These are phyloP conservation scores for Calonectria honghensis DNA, from an alignment of 2,329 filamentous ascomycete genomes.

Conservation along the genomic window DNA sequence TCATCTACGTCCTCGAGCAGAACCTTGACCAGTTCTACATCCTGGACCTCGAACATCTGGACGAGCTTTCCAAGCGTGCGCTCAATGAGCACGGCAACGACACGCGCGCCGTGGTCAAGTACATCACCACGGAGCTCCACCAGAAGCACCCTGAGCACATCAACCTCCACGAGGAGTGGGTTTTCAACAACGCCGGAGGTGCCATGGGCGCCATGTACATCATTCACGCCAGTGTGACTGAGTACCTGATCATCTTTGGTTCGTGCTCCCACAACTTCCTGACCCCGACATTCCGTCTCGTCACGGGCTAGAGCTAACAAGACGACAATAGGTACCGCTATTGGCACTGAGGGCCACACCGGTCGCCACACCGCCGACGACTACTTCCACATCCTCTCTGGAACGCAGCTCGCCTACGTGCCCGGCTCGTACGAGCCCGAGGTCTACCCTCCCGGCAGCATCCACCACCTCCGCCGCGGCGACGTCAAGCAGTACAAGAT, in stretches of 20 bases:
- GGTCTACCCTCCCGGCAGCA: slow-evolving; percentile 80
- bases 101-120: slow-evolving; percentile 80
- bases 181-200: slow-evolving; percentile 94
- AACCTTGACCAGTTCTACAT: slow-evolving; percentile 82
- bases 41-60: slow-evolving; percentile 81
- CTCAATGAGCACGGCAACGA: slow-evolving; percentile 84
- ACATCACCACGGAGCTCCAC: slow-evolving; percentile 81
- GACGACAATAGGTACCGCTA: slow-evolving; percentile 72
- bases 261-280: slow-evolving; percentile 35
- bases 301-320: neutral
- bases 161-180: slow-evolving; percentile 86
- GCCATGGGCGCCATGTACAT: slow-evolving; percentile 96
- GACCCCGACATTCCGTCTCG: neutral
- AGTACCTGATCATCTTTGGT: slow-evolving; percentile 93
- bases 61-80: slow-evolving; percentile 79
- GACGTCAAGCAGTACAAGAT: slow-evolving; percentile 89
- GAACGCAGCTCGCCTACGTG: slow-evolving; percentile 85
- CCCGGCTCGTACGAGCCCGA: slow-evolving; percentile 80
- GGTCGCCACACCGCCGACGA: slow-evolving; percentile 94
- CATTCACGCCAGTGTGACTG: slow-evolving; percentile 91
- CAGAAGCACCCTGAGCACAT: slow-evolving; percentile 72
- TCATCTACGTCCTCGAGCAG: slow-evolving; percentile 74
- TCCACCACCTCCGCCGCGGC: slow-evolving; percentile 84
- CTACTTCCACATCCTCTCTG: slow-evolving; percentile 93
- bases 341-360: slow-evolving; percentile 91